Percentiles rank a stretch among this genome's conserved stretches.
Conservation (phyloP, 768 basidiomycete species). For the Hericium coralloides region DNA sequence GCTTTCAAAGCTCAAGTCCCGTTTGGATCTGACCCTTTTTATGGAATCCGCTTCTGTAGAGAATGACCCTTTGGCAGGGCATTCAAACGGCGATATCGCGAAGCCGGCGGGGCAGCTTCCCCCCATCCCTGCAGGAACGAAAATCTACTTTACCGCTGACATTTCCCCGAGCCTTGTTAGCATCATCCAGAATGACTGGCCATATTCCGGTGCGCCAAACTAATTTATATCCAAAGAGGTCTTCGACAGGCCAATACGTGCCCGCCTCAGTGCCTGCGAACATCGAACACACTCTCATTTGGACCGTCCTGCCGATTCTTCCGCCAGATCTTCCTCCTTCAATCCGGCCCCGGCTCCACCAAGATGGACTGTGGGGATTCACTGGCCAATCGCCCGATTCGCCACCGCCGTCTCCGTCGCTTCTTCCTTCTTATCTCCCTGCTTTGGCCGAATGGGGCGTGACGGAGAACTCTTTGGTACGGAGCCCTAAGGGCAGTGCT, state of each 20-base stretch:
- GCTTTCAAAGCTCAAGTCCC: constrained; percentile 49
- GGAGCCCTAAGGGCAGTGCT: constrained; percentile 38
- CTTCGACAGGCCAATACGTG: not conserved
- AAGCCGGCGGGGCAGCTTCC: constrained; percentile 13
- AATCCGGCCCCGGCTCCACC: constrained; percentile 48
- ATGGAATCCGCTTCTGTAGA: no score
- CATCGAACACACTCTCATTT: constrained; percentile 68
- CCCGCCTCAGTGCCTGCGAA: constrained; percentile 49
- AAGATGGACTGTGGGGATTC: constrained; percentile 80
- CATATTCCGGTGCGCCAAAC: constrained; percentile 55
- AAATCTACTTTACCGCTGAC: constrained; percentile 58
- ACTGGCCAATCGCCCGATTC: constrained; percentile 41
- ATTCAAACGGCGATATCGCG: not conserved
- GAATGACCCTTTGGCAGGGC: no score
- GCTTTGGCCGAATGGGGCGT: constrained; percentile 64
- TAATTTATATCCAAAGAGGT: not conserved
- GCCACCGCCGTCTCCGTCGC: constrained; percentile 52
- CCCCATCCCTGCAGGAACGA: constrained; percentile 27
- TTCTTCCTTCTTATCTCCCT: constrained; percentile 46
- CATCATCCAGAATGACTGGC: constrained; percentile 82
- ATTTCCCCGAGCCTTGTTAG: constrained; percentile 51
- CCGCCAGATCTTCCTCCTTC: constrained; percentile 44
- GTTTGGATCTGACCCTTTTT: constrained; percentile 25
- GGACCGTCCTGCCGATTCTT: constrained; percentile 68
- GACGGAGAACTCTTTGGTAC: constrained; percentile 50